These are phyloP conservation scores for Ophiostoma ips DNA, from an alignment of 2,329 filamentous ascomycete species.

Conservation along the genomic window DNA sequence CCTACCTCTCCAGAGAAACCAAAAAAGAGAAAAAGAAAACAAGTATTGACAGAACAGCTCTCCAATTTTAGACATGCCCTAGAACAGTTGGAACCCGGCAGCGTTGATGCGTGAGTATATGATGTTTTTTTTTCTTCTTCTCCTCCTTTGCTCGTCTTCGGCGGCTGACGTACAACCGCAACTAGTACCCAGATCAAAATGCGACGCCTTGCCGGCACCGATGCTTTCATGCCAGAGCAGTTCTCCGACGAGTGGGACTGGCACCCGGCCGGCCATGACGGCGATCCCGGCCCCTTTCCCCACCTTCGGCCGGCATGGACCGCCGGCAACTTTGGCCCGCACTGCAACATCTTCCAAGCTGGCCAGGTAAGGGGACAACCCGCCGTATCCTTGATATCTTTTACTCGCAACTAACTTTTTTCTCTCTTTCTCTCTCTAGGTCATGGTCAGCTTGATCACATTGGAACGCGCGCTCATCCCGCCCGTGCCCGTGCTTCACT, in stretches of 20 bases:
- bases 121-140: too few species aligned
- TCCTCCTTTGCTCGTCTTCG: too few species aligned
- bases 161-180: not conserved
- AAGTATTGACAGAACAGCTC: not conserved
- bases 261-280: not conserved
- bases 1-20: not conserved
- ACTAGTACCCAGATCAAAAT: not conserved
- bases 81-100: not conserved
- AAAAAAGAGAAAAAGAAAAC: too few species aligned
- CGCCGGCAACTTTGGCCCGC: not conserved
- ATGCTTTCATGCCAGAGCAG: conserved; percentile 4
- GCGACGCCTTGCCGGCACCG: not conserved
- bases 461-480: not conserved
- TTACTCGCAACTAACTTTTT: too few species aligned
- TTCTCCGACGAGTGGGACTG: conserved; percentile 11
- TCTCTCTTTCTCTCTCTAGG: not conserved
- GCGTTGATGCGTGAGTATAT: not conserved
- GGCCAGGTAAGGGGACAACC: conserved; percentile 7
- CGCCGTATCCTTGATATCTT: too few species aligned
- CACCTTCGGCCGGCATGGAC: not conserved
- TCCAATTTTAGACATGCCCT: not conserved
- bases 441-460: not conserved
- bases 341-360: conserved; percentile 7
- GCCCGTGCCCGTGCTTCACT: conserved; percentile 1
- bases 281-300: not conserved